Evolutionary conservation across 371 early-diverging fungal species (phyloP).

Genomic region (Blakeslea trispora): DNA sequence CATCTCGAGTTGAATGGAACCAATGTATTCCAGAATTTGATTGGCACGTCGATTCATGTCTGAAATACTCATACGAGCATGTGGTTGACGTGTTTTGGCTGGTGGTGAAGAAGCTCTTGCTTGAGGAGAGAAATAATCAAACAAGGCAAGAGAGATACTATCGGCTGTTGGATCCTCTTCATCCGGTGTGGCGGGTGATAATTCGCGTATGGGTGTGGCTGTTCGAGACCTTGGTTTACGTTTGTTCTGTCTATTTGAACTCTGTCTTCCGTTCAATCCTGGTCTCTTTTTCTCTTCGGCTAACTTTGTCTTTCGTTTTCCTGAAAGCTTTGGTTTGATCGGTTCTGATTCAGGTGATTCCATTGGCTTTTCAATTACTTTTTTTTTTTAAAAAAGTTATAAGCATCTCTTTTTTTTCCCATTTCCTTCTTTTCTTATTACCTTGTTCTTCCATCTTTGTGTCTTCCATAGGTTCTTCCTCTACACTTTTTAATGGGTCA

Average conservation of each 20-base stretch:
- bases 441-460: no score
- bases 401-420: no score
- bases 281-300: no score
- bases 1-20: conserved; percentile 57
- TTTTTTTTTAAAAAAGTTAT: no score
- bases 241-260: background rate
- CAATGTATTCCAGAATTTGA: conserved; percentile 60
- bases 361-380: no score
- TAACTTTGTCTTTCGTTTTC: no score
- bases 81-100: conserved; percentile 47
- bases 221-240: conserved; percentile 36
- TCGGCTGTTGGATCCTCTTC: conserved; percentile 8
- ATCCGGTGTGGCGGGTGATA: conserved; percentile 13
- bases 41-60: conserved; percentile 66
- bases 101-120: conserved; percentile 41
- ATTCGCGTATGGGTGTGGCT: conserved; percentile 28
- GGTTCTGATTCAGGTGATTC: no score
- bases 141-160: conserved; percentile 18
- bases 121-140: conserved; percentile 27
- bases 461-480: background rate
- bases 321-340: no score
- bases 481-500: conserved; percentile 1
- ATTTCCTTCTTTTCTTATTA: no score
- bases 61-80: conserved; percentile 47
- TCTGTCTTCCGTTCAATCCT: conserved; percentile 4